Evolutionary conservation across 1,284 basidiomycete genomes (phyloP), one percentile per base, ranked within the genome.

Genomic region (Pseudomicrostroma phylloplanum): DNA sequence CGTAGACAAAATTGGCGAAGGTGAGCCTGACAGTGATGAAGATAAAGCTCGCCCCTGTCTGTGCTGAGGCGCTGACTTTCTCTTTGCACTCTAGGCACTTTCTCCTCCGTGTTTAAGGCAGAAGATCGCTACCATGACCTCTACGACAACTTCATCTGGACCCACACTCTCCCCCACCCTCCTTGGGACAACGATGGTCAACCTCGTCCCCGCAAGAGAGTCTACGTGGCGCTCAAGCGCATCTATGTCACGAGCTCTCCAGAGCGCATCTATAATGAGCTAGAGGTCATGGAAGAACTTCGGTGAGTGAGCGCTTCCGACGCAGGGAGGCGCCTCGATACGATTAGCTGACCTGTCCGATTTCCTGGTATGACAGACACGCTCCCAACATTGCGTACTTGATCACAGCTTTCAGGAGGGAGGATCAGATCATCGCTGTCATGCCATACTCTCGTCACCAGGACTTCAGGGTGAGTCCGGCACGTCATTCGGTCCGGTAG

Each of bases 31-130:
- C 17, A 19, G 56, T n/a, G 23, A 57, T 15, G 12, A 40, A 23
- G 19, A n/a, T 15, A 19, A 6, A 2, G 23, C 39, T 2, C 25
- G 12, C 23, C 60, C 26, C 23, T 9, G 3, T 36, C 30, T 36
- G 30, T 36, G 30, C 30, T 36, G 30, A 61, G 57, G 15, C 30
- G 21, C 43, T 23, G 41, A 58, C 61, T 23, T 39, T 17, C 17
- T 30, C 23, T 13, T 49, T n/a, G 42, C 36, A 2, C 55, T 40
- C 15, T 59, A 84, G 92, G 94, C 25, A 99, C 94, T 1, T 99
- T 99, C 81, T 97, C 94, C 0, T 93, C 92, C 9, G 94, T 99
- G 11, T 99, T 97, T 84, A 96, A 98, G 75, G 94, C 93, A 0
- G 81, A 93, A 68, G 94, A 98, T 80, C 76, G 89, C 42, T 82